Evolutionary conservation across 257 asterid species (phyloP).

Genomic region (Solanum appendiculatum): DNA sequence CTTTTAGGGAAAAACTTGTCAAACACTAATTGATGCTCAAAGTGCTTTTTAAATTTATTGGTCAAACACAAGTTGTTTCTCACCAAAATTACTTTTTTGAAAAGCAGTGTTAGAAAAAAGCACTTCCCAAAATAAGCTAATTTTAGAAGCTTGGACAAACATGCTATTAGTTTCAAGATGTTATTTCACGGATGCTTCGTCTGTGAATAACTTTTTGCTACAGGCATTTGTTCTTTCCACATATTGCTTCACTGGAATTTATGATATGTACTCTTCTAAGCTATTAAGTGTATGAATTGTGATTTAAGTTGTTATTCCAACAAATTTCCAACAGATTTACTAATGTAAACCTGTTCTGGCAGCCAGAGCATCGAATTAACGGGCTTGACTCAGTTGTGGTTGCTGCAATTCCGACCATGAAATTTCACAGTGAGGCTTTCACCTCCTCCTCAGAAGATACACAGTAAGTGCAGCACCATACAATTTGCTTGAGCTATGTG

Average conservation of each 20-base stretch:
- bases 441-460: slow-evolving; percentile 64
- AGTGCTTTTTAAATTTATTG: background rate
- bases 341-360: slow-evolving; percentile 14
- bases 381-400: slow-evolving; percentile 73
- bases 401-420: slow-evolving; percentile 85
- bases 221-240: background rate
- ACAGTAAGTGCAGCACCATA: slow-evolving; percentile 48
- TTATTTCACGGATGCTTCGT: background rate
- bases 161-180: background rate
- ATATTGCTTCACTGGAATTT: background rate
- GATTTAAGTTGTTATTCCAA: background rate
- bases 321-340: background rate
- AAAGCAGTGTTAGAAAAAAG: background rate
- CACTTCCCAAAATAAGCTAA: background rate
- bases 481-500: background rate
- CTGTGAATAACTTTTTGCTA: background rate
- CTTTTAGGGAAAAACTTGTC: background rate
- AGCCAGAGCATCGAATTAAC: slow-evolving; percentile 52
- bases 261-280: background rate
- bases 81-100: background rate
- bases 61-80: background rate
- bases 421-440: slow-evolving; percentile 63
- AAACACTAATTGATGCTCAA: background rate
- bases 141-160: background rate
- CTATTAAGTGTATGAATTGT: background rate